These are phyloP conservation scores for Gastrolobium villosum DNA, from an alignment of 306 rosid genomes.

Conservation along the genomic window DNA sequence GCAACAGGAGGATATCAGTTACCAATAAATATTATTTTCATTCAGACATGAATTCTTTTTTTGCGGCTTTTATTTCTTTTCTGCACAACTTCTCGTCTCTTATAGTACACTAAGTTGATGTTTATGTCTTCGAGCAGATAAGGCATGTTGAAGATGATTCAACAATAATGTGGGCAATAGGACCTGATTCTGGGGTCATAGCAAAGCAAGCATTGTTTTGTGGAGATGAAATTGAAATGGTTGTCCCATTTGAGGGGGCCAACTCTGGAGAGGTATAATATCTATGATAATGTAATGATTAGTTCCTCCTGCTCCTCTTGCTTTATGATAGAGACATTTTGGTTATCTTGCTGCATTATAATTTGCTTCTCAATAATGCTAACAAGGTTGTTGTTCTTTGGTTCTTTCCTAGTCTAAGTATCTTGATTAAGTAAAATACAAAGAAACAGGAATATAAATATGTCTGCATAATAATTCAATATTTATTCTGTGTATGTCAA, in stretches of 20 bases:
- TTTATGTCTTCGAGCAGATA: conserved; percentile 62
- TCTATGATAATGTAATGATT: conserved; percentile 12
- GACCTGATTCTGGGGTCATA: conserved; percentile 79
- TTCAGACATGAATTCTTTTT: conserved; percentile 11
- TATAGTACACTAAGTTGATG: conserved; percentile 42
- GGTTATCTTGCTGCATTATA: conserved; percentile 12
- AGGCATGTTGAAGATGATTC: conserved; percentile 95
- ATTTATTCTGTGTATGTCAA: conserved; percentile 17
- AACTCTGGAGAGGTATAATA: conserved; percentile 80
- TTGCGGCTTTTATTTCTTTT: conserved; percentile 4
- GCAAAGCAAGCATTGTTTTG: conserved; percentile 77
- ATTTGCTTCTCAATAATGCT: conserved; percentile 2
- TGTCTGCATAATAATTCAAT: conserved; percentile 16
- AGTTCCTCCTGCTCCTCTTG: conserved; percentile 4
- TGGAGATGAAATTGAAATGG: conserved; percentile 90
- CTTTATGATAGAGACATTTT: conserved; percentile 19
- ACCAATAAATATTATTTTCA: conserved; percentile 17
- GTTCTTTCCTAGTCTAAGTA: conserved; percentile 30
- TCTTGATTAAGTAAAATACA: conserved; percentile 15
- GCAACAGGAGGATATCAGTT: conserved; percentile 32
- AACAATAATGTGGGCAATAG: conserved; percentile 88
- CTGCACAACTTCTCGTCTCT: conserved; percentile 15
- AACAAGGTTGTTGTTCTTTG: conserved; percentile 12
- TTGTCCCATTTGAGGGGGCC: conserved; percentile 92
- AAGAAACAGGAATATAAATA: conserved; percentile 30